These are phyloP conservation scores for Moelleriella libera DNA, from an alignment of 2,329 filamentous ascomycete genomes.

Conservation along the genomic window DNA sequence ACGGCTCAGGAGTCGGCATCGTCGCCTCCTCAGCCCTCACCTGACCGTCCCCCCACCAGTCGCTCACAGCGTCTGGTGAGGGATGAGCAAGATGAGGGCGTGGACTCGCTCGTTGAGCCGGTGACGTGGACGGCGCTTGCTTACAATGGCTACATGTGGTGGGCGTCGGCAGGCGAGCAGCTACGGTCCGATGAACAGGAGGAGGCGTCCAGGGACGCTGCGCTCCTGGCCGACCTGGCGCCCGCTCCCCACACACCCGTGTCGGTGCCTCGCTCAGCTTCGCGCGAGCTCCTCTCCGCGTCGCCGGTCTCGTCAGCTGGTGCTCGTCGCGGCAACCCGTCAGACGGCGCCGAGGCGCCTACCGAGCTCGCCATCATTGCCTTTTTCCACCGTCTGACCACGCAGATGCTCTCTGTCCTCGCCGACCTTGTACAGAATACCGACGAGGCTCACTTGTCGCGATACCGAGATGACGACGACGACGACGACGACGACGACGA, in stretches of 20 bases:
- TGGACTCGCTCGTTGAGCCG: slow-evolving; percentile 46
- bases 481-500: slow-evolving; percentile 13
- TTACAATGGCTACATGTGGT: slow-evolving; percentile 80
- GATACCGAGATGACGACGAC: slow-evolving; percentile 20
- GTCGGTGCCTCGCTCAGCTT: slow-evolving; percentile 15
- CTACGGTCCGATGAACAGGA: slow-evolving; percentile 45
- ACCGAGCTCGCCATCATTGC: slow-evolving; percentile 60
- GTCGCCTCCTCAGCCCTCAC: slow-evolving; percentile 12
- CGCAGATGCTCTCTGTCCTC: slow-evolving; percentile 47
- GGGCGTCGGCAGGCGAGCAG: slow-evolving; percentile 71
- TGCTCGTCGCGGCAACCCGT: not conserved
- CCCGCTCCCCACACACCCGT: slow-evolving; percentile 16
- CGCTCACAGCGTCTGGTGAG: slow-evolving; percentile 13
- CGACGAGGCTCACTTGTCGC: slow-evolving; percentile 25
- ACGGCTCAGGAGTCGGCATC: slow-evolving; percentile 7
- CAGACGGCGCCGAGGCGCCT: slow-evolving; percentile 25
- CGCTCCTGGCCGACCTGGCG: slow-evolving; percentile 38
- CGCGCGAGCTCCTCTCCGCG: slow-evolving; percentile 18
- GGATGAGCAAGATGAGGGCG: slow-evolving; percentile 30
- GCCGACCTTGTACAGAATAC: slow-evolving; percentile 42
- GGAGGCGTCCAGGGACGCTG: slow-evolving; percentile 37
- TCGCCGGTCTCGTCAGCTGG: slow-evolving; percentile 6
- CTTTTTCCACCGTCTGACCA: slow-evolving; percentile 68
- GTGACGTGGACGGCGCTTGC: slow-evolving; percentile 59
- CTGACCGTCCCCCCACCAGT: slow-evolving; percentile 12